Percentiles rank a stretch among this genome's conserved stretches.
These are phyloP conservation scores for Rhododendron ferrugineum DNA, from an alignment of 148 eudicot genomes.

Conservation along the genomic window DNA sequence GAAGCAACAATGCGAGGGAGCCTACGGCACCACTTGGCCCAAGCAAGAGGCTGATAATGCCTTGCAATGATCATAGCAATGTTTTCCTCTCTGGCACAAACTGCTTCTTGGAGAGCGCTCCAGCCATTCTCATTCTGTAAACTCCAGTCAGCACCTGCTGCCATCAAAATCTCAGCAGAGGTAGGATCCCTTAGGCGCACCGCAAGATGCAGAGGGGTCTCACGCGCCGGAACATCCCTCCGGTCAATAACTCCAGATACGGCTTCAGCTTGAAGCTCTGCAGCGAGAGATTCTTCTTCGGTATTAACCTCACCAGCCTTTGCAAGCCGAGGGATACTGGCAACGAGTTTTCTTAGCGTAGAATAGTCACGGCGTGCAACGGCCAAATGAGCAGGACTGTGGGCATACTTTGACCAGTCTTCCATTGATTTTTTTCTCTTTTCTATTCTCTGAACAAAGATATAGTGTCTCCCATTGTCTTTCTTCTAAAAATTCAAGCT, in stretches of 20 bases:
- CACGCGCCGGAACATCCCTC: conserved; percentile 86
- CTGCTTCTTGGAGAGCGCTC: conserved; percentile 96
- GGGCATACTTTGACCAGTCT: conserved; percentile 66
- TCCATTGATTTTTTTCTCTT: conserved; percentile 40
- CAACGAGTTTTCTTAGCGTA: conserved; percentile 39
- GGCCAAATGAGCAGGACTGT: conserved; percentile 76
- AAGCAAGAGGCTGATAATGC: conserved; percentile 86
- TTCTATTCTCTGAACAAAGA: conserved; percentile 12
- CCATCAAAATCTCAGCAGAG: conserved; percentile 77
- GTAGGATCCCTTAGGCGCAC: conserved; percentile 68
- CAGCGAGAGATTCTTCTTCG: conserved; percentile 71
- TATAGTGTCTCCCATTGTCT: conserved; percentile 23
- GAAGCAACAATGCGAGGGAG: conserved; percentile 94
- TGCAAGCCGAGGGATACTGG: conserved; percentile 55
- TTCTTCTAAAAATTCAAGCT: neutral
- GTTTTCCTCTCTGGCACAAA: conserved; percentile 74
- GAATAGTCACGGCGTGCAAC: conserved; percentile 61
- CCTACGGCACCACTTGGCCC: conserved; percentile 98
- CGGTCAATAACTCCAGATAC: conserved; percentile 66
- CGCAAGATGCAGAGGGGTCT: conserved; percentile 85
- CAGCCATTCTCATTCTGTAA: conserved; percentile 90
- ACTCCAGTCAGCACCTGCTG: conserved; percentile 96
- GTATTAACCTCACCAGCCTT: conserved; percentile 78
- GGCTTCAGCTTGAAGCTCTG: conserved; percentile 74
- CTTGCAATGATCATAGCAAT: conserved; percentile 88